phyloP scores from a whole-genome alignment of 306 rosid species.

The Cotoneaster glaucophyllus region DNA sequence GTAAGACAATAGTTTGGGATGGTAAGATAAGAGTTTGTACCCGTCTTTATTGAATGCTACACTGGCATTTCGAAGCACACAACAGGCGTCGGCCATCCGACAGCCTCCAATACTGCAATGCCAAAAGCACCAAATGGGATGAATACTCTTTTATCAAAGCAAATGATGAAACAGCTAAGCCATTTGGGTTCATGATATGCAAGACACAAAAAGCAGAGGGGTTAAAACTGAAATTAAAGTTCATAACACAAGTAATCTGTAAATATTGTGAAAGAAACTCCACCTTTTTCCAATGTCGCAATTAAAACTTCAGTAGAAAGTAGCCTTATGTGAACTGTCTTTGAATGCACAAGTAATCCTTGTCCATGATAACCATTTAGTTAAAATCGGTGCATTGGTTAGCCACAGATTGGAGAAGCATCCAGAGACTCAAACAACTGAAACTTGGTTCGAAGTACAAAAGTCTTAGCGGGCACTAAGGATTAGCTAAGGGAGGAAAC shows the following conservation, averaged over 20 bases:
- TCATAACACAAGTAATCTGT: neutral
- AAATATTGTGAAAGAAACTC: no score
- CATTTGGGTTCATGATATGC: neutral
- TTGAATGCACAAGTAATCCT: neutral
- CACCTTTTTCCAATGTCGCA: no score
- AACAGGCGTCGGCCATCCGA: neutral
- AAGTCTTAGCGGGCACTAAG: no score
- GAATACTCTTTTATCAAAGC: neutral
- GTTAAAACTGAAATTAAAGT: neutral
- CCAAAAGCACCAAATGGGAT: neutral
- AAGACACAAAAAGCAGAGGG: neutral
- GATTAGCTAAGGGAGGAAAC: no score
- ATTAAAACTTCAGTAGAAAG: neutral
- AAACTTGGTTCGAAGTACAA: no score
- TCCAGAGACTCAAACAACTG: no score
- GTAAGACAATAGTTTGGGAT: neutral
- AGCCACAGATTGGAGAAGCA: neutral
- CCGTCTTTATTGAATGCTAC: neutral
- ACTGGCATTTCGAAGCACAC: constrained; percentile 3
- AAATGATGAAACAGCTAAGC: neutral
- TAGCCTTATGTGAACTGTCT: neutral
- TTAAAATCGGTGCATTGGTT: neutral
- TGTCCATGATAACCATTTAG: neutral
- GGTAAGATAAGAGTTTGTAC: neutral
- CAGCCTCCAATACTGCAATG: constrained; percentile 2